Evolutionary conservation across 306 rosid genomes (phyloP), one percentile per base, ranked within the genome.

Genomic region (Acmispon strigosus): DNA sequence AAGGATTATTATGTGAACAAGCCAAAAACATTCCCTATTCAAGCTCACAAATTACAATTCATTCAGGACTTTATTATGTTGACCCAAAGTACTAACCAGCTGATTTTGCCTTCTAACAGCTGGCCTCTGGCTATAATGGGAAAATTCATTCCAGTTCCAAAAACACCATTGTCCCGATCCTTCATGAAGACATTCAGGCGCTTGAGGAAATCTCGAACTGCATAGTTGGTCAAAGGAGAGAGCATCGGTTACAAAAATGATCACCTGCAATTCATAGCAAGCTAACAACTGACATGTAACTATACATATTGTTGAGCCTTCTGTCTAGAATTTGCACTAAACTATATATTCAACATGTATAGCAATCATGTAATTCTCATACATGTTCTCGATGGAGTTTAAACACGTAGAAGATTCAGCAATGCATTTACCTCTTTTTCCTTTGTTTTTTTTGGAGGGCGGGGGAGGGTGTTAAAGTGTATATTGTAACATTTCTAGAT

Each of bases 101-200:
- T 3, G 37, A 12, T 47, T 55, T 24, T 56, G 47, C n/a, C 47
- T 76, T 79, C 5, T 69, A 32, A 57, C 90, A 90, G 98, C 45
- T 93, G 98, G 98, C 98, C 98, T 44, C 94, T 90, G 32, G 97
- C 97, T 14, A 4, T 87, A 8, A 22, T 75, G 14, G 98, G 97
- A 18, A 93, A 93, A 73, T 69, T 93, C 2, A 85, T 93, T 52
- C 96, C 96, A 6, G 98, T 93, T 73, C 86, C 98, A 0, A 71
- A 70, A 81, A 88, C 94, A 52, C 92, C 97, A 15, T 0, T 81
- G 20, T 75, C 83, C 36, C 62, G 83, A 15, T 78, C 62, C 76
- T 66, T 87, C 65, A 19, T 14, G 10, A 73, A 18, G 79, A 56
- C 72, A 41, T 14, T 77, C 70, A 78, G 70, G 52, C 84, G 83